Percentiles rank a stretch among this genome's conserved stretches.
phyloP scores from a whole-genome alignment of 2,329 filamentous ascomycete genomes.

The Thelonectria discophora region DNA sequence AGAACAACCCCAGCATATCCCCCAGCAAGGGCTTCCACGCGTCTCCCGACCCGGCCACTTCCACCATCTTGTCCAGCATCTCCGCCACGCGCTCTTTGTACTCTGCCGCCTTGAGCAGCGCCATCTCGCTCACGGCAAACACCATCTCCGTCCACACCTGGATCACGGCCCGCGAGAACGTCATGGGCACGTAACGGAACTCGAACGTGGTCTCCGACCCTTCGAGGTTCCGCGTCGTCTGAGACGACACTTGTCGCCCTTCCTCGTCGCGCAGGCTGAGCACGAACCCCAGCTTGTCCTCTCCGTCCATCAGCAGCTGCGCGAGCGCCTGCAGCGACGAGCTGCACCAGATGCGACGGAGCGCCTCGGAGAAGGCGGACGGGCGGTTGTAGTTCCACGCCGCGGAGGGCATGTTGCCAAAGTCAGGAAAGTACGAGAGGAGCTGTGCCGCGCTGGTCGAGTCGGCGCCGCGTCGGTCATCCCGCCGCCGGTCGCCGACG shows the following conservation, averaged over 20 bases:
- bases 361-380: not conserved
- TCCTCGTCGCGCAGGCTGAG: constrained; percentile 6
- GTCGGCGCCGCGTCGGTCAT: no score
- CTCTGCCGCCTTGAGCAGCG: not conserved
- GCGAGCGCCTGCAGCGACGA: not conserved
- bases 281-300: constrained; percentile 8
- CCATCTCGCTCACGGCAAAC: constrained; percentile 28
- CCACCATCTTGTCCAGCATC: not conserved
- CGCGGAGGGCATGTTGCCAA: not conserved
- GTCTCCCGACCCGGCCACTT: not conserved
- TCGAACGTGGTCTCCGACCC: constrained; percentile 33
- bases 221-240: not conserved
- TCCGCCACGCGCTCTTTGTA: constrained; percentile 19
- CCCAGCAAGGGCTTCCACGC: constrained; percentile 29
- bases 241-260: not conserved
- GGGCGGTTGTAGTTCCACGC: constrained; percentile 25
- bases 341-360: constrained; percentile 26
- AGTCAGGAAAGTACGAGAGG: constrained; percentile 5
- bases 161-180: constrained; percentile 36
- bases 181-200: constrained; percentile 41
- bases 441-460: not conserved
- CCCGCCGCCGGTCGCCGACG: not conserved
- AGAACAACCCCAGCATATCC: constrained; percentile 14
- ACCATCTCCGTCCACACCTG: constrained; percentile 36
- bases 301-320: rapidly evolving